Percentiles rank a stretch among this genome's conserved stretches.
phyloP scores from a whole-genome alignment of 148 eudicot species.

The Polygonum aviculare region DNA sequence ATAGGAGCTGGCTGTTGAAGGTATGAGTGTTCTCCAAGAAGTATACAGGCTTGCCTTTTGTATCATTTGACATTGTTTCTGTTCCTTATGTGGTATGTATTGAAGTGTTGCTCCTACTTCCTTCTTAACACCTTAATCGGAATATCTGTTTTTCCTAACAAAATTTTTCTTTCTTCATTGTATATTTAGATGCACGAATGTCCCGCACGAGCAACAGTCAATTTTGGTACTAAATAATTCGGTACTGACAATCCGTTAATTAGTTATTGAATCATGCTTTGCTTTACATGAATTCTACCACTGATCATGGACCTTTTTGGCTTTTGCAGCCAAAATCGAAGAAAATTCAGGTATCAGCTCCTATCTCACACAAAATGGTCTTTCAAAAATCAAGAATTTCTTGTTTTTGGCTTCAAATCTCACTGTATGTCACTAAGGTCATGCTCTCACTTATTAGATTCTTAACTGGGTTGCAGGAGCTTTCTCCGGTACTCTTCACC shows the following conservation, averaged over 20 bases:
- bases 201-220: constrained; percentile 67
- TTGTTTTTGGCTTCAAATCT: neutral
- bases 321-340: constrained; percentile 84
- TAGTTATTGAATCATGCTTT: neutral
- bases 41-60: constrained; percentile 66
- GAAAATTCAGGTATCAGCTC: constrained; percentile 67
- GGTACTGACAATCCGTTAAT: constrained; percentile 21
- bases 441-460: neutral
- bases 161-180: constrained; percentile 3
- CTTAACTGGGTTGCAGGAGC: constrained; percentile 38
- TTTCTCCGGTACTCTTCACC: constrained; percentile 85
- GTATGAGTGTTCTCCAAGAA: too few relatives aligned
- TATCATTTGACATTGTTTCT: constrained; percentile 86
- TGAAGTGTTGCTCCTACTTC: neutral
- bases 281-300: neutral
- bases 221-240: constrained; percentile 82
- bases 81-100: constrained; percentile 74
- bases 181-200: constrained; percentile 80
- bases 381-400: neutral
- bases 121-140: neutral
- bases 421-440: too few relatives aligned
- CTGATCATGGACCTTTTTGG: neutral
- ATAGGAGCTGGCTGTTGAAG: too few relatives aligned
- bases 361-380: neutral
- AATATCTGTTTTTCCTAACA: neutral